phyloP scores from a whole-genome alignment of 768 basidiomycete genomes.

The Strobilomyces dryophilus region DNA sequence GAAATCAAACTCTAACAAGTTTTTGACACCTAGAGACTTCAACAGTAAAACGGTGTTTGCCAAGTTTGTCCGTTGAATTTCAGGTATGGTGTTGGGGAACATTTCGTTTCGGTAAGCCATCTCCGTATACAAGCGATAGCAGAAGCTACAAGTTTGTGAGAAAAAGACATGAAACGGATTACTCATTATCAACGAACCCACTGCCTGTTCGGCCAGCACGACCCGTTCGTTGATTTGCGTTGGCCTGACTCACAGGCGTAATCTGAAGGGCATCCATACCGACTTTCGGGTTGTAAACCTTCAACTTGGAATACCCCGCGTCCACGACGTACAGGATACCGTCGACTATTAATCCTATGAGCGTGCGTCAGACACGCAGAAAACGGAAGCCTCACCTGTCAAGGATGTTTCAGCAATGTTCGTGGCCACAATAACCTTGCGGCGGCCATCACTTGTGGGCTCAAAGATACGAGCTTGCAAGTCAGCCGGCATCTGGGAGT shows the following conservation, averaged over 20 bases:
- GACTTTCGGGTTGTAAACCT: constrained; percentile 98
- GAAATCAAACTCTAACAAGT: constrained; percentile 96
- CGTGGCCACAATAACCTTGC: constrained; percentile 97
- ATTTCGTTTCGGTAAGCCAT: constrained; percentile 95
- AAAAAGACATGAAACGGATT: not conserved
- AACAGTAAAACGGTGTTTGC: constrained; percentile 94
- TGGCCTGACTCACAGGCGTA: constrained; percentile 98
- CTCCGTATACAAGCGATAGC: constrained; percentile 96
- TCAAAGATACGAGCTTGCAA: constrained; percentile 98
- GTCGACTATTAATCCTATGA: constrained; percentile 57
- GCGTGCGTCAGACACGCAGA: not conserved
- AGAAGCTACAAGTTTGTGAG: constrained; percentile 54
- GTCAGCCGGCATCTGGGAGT: constrained; percentile 99
- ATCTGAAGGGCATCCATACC: constrained; percentile 99
- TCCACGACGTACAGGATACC: constrained; percentile 98
- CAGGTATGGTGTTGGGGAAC: constrained; percentile 94
- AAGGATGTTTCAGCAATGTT: constrained; percentile 99
- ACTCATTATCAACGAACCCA: constrained; percentile 53
- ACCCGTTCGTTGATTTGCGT: constrained; percentile 93
- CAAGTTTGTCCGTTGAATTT: constrained; percentile 96
- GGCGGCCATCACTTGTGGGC: constrained; percentile 85
- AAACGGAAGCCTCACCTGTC: constrained; percentile 54
- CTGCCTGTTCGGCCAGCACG: constrained; percentile 95
- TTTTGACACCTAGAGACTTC: constrained; percentile 96
- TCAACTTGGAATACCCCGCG: constrained; percentile 94